Evolutionary conservation across 805 yeast genomes (phyloP).

Genomic region (Spathaspora sp.): DNA sequence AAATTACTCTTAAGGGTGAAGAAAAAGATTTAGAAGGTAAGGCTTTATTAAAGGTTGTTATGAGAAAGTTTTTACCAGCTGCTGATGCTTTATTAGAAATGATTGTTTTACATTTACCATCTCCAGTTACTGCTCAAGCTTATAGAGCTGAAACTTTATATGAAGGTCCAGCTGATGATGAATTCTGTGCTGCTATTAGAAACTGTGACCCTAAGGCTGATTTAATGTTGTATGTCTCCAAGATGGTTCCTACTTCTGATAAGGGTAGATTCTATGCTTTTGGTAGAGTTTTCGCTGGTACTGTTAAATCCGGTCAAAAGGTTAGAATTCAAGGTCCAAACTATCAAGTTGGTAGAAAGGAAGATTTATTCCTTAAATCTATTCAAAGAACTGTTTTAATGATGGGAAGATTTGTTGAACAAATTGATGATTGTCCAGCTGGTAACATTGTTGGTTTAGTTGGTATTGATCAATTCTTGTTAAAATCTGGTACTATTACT

Average conservation of each 20-base stretch:
- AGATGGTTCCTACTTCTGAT: slow-evolving; percentile 99
- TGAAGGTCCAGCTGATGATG: slow-evolving; percentile 98
- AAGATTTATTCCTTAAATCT: slow-evolving; percentile 93
- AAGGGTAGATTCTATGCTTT: slow-evolving; percentile 99
- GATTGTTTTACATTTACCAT: slow-evolving; percentile 98
- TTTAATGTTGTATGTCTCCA: slow-evolving; percentile 98
- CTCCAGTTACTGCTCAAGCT: slow-evolving; percentile 98
- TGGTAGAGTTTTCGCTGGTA: slow-evolving; percentile 99
- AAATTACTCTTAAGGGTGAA: slow-evolving; percentile 88
- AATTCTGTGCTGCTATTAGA: slow-evolving; percentile 86
- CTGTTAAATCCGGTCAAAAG: slow-evolving; percentile 98
- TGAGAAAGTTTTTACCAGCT: slow-evolving; percentile 99
- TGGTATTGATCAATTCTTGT: slow-evolving; percentile 99
- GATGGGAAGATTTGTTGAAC: slow-evolving; percentile 99
- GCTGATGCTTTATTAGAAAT: slow-evolving; percentile 99
- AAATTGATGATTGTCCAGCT: slow-evolving; percentile 99
- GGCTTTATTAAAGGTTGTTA: slow-evolving; percentile 95
- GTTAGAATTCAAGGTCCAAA: slow-evolving; percentile 99
- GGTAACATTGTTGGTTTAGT: slow-evolving; percentile 99
- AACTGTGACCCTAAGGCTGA: slow-evolving; percentile 98
- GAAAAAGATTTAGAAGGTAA: slow-evolving; percentile 99
- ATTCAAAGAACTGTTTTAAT: slow-evolving; percentile 98
- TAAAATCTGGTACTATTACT: slow-evolving; percentile 98
- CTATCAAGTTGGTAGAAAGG: slow-evolving; percentile 98
- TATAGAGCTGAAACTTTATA: slow-evolving; percentile 99